Percentiles rank a stretch among this genome's conserved stretches.
These are phyloP conservation scores for Luvunga scandens DNA, from an alignment of 345 rosid genomes.

Conservation along the genomic window DNA sequence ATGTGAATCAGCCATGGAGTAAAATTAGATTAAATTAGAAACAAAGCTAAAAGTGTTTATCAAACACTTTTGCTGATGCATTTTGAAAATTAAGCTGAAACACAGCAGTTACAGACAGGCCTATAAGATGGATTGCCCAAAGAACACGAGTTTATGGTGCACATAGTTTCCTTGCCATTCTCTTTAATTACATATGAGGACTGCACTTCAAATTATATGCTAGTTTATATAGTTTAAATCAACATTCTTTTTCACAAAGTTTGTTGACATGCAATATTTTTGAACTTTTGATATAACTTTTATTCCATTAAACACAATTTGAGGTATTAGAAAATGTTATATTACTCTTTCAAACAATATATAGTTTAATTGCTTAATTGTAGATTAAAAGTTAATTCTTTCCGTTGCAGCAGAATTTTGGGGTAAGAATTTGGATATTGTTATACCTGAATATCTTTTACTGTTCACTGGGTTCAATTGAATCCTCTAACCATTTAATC, in stretches of 20 bases:
- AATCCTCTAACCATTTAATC: background rate
- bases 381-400: background rate
- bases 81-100: no score
- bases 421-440: background rate
- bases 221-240: background rate
- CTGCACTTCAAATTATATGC: background rate
- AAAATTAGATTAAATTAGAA: no score
- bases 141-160: background rate
- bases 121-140: background rate
- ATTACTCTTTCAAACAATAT: background rate
- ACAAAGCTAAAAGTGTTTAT: no score
- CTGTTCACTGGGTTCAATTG: background rate
- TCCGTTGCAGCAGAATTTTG: background rate
- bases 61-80: no score
- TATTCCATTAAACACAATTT: background rate
- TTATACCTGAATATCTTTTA: background rate
- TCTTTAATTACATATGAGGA: background rate
- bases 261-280: background rate
- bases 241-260: background rate
- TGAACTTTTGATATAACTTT: background rate
- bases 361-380: background rate
- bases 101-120: no score
- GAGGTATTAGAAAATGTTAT: background rate
- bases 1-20: no score
- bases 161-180: background rate